A percentile compares a stretch with the other conserved stretches of the same genome.
phyloP scores from a whole-genome alignment of 192 early-diverging fungal genomes.

The Entomortierella beljakovae region DNA sequence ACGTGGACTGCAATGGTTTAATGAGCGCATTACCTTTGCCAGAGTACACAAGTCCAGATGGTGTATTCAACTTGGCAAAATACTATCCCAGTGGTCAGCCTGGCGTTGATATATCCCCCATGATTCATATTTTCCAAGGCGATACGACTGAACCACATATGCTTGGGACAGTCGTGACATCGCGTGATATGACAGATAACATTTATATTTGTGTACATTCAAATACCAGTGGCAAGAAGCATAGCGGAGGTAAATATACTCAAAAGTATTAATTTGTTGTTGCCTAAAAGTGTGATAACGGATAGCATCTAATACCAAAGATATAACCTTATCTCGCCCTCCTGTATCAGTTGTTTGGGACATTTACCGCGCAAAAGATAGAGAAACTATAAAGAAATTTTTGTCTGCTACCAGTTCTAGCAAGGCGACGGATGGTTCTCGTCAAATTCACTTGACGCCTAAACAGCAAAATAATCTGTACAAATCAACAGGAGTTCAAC shows the following conservation, averaged over 20 bases:
- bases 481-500: neutral
- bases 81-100: slow-evolving; percentile 9
- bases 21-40: slow-evolving; percentile 7
- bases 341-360: slow-evolving; percentile 3
- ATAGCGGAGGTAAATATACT: neutral
- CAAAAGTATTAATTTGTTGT: no score
- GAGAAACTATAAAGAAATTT: neutral
- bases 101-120: neutral
- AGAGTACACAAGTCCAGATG: slow-evolving; percentile 6
- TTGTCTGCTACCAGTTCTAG: neutral
- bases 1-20: neutral
- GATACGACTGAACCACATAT: no score
- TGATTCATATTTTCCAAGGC: neutral
- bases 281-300: no score
- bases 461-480: neutral
- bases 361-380: slow-evolving; percentile 16
- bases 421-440: neutral
- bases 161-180: neutral
- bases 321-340: neutral
- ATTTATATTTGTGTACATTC: slow-evolving; percentile 15
- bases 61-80: slow-evolving; percentile 10
- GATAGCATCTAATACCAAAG: no score
- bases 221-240: neutral
- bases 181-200: neutral
- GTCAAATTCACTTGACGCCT: neutral